phyloP scores from a whole-genome alignment of 2,329 filamentous ascomycete species.

The Leptoxyphium fumago region DNA sequence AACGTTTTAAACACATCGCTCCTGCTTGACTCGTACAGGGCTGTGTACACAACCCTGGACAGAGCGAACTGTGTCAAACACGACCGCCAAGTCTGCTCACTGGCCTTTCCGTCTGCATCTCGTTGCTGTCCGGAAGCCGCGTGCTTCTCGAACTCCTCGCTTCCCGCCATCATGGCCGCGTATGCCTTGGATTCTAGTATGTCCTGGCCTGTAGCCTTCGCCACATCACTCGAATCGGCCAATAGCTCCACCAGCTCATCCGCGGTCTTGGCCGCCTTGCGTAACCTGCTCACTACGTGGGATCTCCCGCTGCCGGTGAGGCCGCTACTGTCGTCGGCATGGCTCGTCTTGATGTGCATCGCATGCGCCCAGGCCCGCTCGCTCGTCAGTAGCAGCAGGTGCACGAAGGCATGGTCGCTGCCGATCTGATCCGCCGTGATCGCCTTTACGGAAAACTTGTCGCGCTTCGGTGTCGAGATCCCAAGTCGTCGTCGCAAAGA shows the following conservation, averaged over 20 bases:
- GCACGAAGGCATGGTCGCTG: slow-evolving; percentile 60
- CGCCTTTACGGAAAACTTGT: slow-evolving; percentile 64
- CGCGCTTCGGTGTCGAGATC: slow-evolving; percentile 67
- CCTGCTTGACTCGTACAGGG: slow-evolving; percentile 50
- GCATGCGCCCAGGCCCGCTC: slow-evolving; percentile 92
- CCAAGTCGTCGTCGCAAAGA: slow-evolving; percentile 74
- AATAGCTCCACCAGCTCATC: slow-evolving; percentile 53
- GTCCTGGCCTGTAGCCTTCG: slow-evolving; percentile 54
- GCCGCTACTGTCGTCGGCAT: slow-evolving; percentile 56
- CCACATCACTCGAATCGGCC: slow-evolving; percentile 36
- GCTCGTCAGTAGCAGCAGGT: slow-evolving; percentile 68
- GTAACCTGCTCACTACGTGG: slow-evolving; percentile 76
- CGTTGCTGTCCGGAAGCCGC: slow-evolving; percentile 25
- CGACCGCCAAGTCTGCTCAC: slow-evolving; percentile 50
- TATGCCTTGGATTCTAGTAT: slow-evolving; percentile 80
- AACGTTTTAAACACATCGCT: slow-evolving; percentile 77
- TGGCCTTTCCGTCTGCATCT: slow-evolving; percentile 18
- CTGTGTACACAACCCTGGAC: slow-evolving; percentile 68
- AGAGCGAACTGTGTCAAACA: slow-evolving; percentile 65
- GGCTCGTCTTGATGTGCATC: slow-evolving; percentile 80
- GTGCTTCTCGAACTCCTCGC: slow-evolving; percentile 73
- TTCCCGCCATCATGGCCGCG: slow-evolving; percentile 58
- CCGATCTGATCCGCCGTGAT: slow-evolving; percentile 63
- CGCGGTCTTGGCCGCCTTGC: slow-evolving; percentile 62
- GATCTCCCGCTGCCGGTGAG: slow-evolving; percentile 66